Percentiles rank a stretch among this genome's conserved stretches.
These are phyloP conservation scores for Myotisia sp. DNA, from an alignment of 2,329 filamentous ascomycete species.

Conservation along the genomic window DNA sequence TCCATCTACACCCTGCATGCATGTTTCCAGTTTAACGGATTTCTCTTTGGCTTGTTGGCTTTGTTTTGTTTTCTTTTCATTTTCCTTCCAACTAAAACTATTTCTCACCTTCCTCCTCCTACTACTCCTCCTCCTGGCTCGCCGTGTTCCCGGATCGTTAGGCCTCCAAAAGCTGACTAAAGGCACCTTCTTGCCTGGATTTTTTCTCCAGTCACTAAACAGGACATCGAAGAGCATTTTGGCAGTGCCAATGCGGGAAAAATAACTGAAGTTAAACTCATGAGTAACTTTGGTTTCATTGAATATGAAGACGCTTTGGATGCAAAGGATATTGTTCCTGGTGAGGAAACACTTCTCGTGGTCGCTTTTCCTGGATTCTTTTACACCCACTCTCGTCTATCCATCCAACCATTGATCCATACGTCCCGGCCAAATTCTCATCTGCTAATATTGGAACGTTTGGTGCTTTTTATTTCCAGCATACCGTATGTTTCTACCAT, in stretches of 20 bases:
- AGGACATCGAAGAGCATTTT: slow-evolving; percentile 92
- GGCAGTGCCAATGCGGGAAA: slow-evolving; percentile 89
- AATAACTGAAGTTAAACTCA: slow-evolving; percentile 97
- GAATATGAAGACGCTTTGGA: slow-evolving; percentile 99
- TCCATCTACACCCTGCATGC: no score
- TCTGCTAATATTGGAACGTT: slow-evolving; percentile 7
- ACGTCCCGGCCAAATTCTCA: no score
- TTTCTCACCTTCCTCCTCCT: slow-evolving; percentile 8
- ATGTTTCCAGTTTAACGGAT: no score
- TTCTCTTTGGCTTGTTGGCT: no score
- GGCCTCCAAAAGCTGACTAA: slow-evolving; percentile 20
- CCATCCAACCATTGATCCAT: not conserved
- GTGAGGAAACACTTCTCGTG: slow-evolving; percentile 41
- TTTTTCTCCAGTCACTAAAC: slow-evolving; percentile 67
- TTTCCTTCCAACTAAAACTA: slow-evolving; percentile 8
- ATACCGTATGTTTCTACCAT: slow-evolving; percentile 44
- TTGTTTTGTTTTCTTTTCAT: not conserved
- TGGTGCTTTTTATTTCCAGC: slow-evolving; percentile 24
- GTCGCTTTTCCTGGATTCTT: slow-evolving; percentile 3
- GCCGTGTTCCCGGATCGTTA: slow-evolving; percentile 16
- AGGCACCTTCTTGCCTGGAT: slow-evolving; percentile 19
- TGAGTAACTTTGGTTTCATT: slow-evolving; percentile 99
- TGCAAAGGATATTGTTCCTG: slow-evolving; percentile 93
- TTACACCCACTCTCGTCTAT: no score
- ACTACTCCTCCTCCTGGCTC: slow-evolving; percentile 10